phyloP scores from a whole-genome alignment of 1,284 basidiomycete genomes.

The Polyporus tsugae region DNA sequence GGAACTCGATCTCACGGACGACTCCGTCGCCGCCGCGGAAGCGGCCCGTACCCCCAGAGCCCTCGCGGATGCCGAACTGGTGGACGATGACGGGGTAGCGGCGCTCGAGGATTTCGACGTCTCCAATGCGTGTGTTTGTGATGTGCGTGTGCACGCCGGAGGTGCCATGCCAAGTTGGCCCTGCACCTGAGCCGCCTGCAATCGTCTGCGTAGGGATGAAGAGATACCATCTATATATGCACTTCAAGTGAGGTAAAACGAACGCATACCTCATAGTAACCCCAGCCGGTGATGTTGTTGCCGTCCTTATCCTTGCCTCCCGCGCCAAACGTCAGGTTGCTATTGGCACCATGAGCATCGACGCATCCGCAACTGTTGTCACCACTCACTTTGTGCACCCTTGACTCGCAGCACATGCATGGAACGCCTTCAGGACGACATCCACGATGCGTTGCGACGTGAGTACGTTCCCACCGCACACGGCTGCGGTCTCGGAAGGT shows the following conservation, averaged over 20 bases:
- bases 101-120: constrained; percentile 92
- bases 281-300: constrained; percentile 84
- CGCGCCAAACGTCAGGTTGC: constrained; percentile 91
- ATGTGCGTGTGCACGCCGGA: constrained; percentile 91
- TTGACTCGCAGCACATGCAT: constrained; percentile 92
- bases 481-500: constrained; percentile 88
- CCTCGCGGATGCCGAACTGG: constrained; percentile 81
- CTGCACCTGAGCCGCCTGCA: constrained; percentile 93
- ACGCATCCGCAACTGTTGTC: background rate
- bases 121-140: constrained; percentile 93
- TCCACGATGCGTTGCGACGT: constrained; percentile 96
- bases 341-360: constrained; percentile 39
- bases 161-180: constrained; percentile 90
- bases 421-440: constrained; percentile 93
- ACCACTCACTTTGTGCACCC: constrained; percentile 86
- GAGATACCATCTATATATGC: constrained; percentile 4
- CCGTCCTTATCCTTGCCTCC: constrained; percentile 89
- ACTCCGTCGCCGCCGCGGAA: constrained; percentile 91
- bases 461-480: constrained; percentile 93
- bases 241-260: background rate
- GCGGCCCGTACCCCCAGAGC: constrained; percentile 81
- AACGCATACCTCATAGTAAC: constrained; percentile 85
- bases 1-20: constrained; percentile 88
- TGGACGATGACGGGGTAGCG: constrained; percentile 90
- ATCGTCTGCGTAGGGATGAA: constrained; percentile 70